phyloP scores from a whole-genome alignment of 345 rosid species.

The Syzygium grande region DNA sequence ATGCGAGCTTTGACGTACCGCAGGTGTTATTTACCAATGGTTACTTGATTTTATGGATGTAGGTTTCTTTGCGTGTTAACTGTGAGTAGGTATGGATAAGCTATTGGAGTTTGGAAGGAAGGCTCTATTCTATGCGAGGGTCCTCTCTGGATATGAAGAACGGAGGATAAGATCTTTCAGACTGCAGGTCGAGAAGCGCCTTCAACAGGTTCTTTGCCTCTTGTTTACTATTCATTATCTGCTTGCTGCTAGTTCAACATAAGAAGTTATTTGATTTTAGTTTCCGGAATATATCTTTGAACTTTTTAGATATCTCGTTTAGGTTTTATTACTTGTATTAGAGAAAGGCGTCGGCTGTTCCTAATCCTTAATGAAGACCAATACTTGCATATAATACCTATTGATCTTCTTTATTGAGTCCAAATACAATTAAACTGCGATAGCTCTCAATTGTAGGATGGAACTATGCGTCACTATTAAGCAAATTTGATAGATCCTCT shows the following conservation, averaged over 20 bases:
- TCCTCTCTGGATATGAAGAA: slow-evolving; percentile 93
- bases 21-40: not conserved
- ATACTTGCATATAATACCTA: not conserved
- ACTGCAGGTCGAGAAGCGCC: slow-evolving; percentile 68
- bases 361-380: not conserved
- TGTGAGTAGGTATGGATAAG: slow-evolving; percentile 42
- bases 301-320: not conserved
- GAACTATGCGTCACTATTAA: too few relatives aligned
- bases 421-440: too few relatives aligned
- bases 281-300: not conserved
- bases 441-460: too few relatives aligned
- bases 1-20: not conserved
- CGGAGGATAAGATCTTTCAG: slow-evolving; percentile 66
- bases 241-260: not conserved
- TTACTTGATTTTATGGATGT: not conserved
- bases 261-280: not conserved
- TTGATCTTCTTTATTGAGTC: not conserved
- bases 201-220: slow-evolving; percentile 42
- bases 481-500: too few relatives aligned
- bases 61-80: not conserved
- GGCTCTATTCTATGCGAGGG: slow-evolving; percentile 75
- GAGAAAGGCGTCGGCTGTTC: not conserved
- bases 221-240: not conserved
- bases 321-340: not conserved
- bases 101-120: slow-evolving; percentile 76